phyloP scores from a whole-genome alignment of 139 green algal species.

The Dunaliella primolecta region DNA sequence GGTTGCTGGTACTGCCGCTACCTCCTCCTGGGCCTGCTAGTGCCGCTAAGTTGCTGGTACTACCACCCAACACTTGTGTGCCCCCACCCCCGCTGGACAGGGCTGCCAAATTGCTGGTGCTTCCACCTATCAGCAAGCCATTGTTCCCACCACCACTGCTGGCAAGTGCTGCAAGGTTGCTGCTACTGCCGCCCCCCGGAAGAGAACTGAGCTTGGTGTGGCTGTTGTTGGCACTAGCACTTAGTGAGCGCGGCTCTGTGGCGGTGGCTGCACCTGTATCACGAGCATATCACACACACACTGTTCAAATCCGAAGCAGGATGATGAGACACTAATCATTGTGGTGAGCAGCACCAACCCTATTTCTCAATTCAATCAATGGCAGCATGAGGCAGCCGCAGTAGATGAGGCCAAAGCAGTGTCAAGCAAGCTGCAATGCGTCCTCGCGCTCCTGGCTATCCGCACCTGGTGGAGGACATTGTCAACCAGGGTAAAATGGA shows the following conservation, averaged over 20 bases:
- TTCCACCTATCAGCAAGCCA: background rate
- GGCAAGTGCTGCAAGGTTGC: slow-evolving; percentile 19
- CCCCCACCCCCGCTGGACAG: background rate
- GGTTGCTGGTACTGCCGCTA: background rate
- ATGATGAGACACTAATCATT: too few relatives aligned
- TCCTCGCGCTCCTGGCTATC: too few relatives aligned
- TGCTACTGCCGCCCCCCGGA: background rate
- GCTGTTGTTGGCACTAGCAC: slow-evolving; percentile 12
- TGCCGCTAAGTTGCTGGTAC: background rate
- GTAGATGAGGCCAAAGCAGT: too few relatives aligned
- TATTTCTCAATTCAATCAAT: too few relatives aligned
- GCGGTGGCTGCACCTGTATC: background rate
- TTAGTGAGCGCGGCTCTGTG: background rate
- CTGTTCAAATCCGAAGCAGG: too few relatives aligned
- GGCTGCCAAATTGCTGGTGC: slow-evolving; percentile 3
- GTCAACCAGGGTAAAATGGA: too few relatives aligned
- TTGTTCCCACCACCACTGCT: too few relatives aligned
- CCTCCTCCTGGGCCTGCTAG: background rate
- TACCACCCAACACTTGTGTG: background rate
- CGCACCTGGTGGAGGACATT: too few relatives aligned
- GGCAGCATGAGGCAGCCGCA: too few relatives aligned
- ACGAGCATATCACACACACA: too few relatives aligned
- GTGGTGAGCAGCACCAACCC: too few relatives aligned
- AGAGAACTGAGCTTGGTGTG: slow-evolving; percentile 2
- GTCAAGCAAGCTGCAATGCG: too few relatives aligned